Evolutionary conservation across 805 yeast genomes (phyloP), one percentile per base, ranked within the genome.

Genomic region (Wickerhamomyces bovis): DNA sequence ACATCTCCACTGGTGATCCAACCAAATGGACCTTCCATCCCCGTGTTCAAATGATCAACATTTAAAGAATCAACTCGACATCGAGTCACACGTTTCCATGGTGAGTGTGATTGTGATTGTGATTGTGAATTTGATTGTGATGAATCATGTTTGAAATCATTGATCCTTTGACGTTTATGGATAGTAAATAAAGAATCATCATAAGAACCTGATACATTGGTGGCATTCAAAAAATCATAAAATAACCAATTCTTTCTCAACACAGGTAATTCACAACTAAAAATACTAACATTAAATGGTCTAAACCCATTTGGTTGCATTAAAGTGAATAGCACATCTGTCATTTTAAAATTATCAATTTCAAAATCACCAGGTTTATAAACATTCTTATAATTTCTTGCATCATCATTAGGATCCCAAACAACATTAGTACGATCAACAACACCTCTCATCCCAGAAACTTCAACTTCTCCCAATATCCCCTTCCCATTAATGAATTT

Each of bases 1-100:
- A 92, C 98, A 44, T 81, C 81, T 13, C 99, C 99, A 51, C 78
- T 76, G 6, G 88, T 81, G 46, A 94, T 92, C 99, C 99, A 94
- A 7, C 98, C 97, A 65, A 94, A 89, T 12, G 98, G 96, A 0
- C 99, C 99, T 45, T 82, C 81, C 47, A 87, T 76, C 0, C 97
- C 98, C 1, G 87, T 78, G 61, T 94, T 94, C 48, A 94, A 67
- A 65, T 94, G 98, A 55, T 92, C 96, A 35, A 94, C 77, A 59
- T 81, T 83, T 46, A 94, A 76, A 25, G 89, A 81, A 61, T 94
- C 98, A 33, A 90, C 83, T 43, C 98, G 70, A 51, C 89, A 73
- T 39, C 97, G 72, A 2, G 92, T 88, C 12, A 85, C 78, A 47
- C 83, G 72, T 50, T 74, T 73, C 81, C 83, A 77, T 11, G 73